Evolutionary conservation across 495 filamentous ascomycete genomes (phyloP).

Genomic region (Aspergillus steynii): DNA sequence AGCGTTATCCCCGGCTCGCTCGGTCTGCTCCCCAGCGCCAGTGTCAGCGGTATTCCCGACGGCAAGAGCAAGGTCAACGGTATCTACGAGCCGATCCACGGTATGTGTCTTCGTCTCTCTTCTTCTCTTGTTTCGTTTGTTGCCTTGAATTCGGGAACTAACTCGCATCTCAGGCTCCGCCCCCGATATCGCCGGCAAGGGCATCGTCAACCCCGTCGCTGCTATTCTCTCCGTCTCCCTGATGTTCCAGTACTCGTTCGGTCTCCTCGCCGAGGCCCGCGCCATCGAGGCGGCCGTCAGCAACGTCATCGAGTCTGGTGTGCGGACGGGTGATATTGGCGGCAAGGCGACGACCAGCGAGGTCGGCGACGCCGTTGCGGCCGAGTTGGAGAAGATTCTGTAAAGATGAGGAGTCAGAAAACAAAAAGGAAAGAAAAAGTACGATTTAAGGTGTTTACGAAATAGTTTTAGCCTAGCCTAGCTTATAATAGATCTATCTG

Average conservation of each 20-base stretch:
- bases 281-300: conserved; percentile 53
- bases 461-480: not conserved
- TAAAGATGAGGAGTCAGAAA: conserved; percentile 23
- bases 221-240: conserved; percentile 55
- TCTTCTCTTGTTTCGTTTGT: conserved; percentile 3
- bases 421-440: not conserved
- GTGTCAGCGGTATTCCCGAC: conserved; percentile 84
- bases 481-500: not conserved
- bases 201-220: conserved; percentile 75
- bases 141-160: not conserved
- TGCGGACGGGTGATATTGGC: conserved; percentile 56
- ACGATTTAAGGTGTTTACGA: not conserved
- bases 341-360: conserved; percentile 52
- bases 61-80: conserved; percentile 56
- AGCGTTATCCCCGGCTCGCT: conserved; percentile 93
- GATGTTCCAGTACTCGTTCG: conserved; percentile 58
- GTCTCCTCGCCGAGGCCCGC: conserved; percentile 49
- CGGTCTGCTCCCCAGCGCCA: conserved; percentile 87
- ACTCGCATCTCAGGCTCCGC: conserved; percentile 33
- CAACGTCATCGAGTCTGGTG: conserved; percentile 52
- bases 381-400: conserved; percentile 50
- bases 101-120: conserved; percentile 45
- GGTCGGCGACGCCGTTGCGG: conserved; percentile 54
- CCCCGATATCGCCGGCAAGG: conserved; percentile 73
- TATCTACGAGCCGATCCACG: conserved; percentile 98